Conservation (phyloP, 129 eudicot species). For the Flaveria sonorensis region DNA sequence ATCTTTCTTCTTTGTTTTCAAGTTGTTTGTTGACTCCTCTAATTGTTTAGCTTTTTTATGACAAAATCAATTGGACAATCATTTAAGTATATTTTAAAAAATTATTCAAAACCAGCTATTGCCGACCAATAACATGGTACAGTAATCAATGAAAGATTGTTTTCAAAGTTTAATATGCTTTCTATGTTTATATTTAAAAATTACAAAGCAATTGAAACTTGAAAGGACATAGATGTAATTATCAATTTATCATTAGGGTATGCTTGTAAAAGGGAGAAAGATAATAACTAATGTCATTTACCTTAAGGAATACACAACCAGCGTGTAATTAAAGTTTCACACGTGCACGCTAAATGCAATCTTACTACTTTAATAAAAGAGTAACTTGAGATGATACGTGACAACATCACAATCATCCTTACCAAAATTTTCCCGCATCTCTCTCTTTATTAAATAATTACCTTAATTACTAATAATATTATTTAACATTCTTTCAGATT, state of each 20-base stretch:
- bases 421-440: no score
- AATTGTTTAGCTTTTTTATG: conserved; percentile 31
- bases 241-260: conserved; percentile 2
- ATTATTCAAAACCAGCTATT: conserved; percentile 23
- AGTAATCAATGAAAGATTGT: conserved; percentile 35
- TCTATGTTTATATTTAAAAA: conserved; percentile 6
- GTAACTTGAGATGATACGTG: no score
- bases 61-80: conserved; percentile 25
- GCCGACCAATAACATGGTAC: conserved; percentile 51
- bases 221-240: conserved; percentile 17
- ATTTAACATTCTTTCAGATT: no score
- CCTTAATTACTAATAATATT: no score
- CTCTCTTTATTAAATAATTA: no score
- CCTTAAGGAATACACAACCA: conserved; percentile 35
- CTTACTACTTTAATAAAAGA: no score
- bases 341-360: conserved; percentile 35
- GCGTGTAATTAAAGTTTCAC: conserved; percentile 30
- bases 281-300: conserved; percentile 9
- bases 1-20: conserved; percentile 38
- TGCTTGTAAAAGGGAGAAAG: conserved; percentile 30
- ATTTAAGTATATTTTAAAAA: conserved; percentile 20
- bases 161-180: conserved; percentile 11
- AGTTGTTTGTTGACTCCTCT: conserved; percentile 40
- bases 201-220: background rate
- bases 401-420: no score